Conservation (phyloP, 257 asterid genomes). For the Jacaranda mimosifolia region DNA sequence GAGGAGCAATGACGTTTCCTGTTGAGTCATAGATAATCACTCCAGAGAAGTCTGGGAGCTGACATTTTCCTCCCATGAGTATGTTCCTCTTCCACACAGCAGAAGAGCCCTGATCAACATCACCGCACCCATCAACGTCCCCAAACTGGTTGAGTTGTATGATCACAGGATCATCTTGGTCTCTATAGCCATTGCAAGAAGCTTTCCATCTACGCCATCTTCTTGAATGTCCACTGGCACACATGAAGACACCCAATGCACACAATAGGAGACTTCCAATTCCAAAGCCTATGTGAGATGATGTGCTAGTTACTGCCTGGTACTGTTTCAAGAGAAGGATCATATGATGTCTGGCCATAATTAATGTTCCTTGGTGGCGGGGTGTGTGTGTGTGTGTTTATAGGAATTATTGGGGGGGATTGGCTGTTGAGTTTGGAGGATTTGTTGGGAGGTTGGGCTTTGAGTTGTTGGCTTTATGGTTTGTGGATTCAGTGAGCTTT, state of each 20-base stretch:
- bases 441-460: conserved; percentile 44
- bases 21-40: conserved; percentile 76
- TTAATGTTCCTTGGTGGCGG: conserved; percentile 15
- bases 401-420: conserved; percentile 22
- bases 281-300: conserved; percentile 49
- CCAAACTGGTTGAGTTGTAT: conserved; percentile 58
- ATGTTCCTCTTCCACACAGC: conserved; percentile 75
- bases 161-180: conserved; percentile 76
- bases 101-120: conserved; percentile 54
- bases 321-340: conserved; percentile 29
- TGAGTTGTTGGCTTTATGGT: conserved; percentile 16
- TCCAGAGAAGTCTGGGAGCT: conserved; percentile 86
- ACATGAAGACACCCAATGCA: conserved; percentile 68
- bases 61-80: conserved; percentile 87
- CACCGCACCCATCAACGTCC: conserved; percentile 54
- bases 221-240: conserved; percentile 56
- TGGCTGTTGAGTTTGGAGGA: conserved; percentile 48
- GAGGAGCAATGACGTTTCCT: conserved; percentile 56
- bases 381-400: conserved; percentile 38
- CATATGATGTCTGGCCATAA: no score
- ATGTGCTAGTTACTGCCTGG: neutral
- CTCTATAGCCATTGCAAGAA: conserved; percentile 55
- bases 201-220: conserved; percentile 60
- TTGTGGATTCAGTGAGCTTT: conserved; percentile 29
- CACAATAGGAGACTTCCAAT: conserved; percentile 59